A percentile compares a stretch with the other conserved stretches of the same genome.
phyloP scores from a whole-genome alignment of 192 early-diverging fungal genomes.

The Gryganskiella cystojenkinii region DNA sequence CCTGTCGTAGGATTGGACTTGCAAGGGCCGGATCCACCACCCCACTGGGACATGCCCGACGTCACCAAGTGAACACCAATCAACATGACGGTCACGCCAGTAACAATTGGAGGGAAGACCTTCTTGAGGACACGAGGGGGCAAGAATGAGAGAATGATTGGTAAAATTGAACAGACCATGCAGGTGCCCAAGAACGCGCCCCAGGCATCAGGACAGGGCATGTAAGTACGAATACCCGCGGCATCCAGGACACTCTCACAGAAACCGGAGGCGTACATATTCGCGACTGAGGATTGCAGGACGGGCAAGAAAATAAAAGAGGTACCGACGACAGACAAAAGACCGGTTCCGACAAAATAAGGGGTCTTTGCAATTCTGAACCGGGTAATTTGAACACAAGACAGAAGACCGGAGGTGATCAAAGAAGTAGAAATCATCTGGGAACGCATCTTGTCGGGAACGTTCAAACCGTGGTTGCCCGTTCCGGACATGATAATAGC shows the following conservation, averaged over 20 bases:
- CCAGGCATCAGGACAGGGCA: slow-evolving; percentile 61
- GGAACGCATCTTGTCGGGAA: slow-evolving; percentile 25
- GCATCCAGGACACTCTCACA: slow-evolving; percentile 45
- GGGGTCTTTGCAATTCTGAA: slow-evolving; percentile 52
- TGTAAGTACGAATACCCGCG: slow-evolving; percentile 45
- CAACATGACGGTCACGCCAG: slow-evolving; percentile 61
- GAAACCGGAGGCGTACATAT: slow-evolving; percentile 53
- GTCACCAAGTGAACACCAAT: slow-evolving; percentile 59
- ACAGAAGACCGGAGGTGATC: slow-evolving; percentile 62
- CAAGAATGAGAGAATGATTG: slow-evolving; percentile 57
- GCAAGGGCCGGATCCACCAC: slow-evolving; percentile 61
- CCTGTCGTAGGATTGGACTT: slow-evolving; percentile 54
- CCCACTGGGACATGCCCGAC: slow-evolving; percentile 61
- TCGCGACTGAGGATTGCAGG: slow-evolving; percentile 56
- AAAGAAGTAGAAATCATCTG: slow-evolving; percentile 63
- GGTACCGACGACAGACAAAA: slow-evolving; percentile 65
- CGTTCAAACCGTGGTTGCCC: slow-evolving; percentile 36
- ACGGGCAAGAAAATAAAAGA: slow-evolving; percentile 63
- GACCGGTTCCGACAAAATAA: slow-evolving; percentile 59
- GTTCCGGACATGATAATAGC: slow-evolving; percentile 47
- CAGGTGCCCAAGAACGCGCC: slow-evolving; percentile 65
- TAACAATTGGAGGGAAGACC: slow-evolving; percentile 67
- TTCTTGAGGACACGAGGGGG: slow-evolving; percentile 59
- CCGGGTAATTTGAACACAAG: slow-evolving; percentile 65
- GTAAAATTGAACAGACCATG: slow-evolving; percentile 60